These are phyloP conservation scores for Hyphopichia buzzinii DNA, from an alignment of 1,139 yeast genomes.

Conservation along the genomic window DNA sequence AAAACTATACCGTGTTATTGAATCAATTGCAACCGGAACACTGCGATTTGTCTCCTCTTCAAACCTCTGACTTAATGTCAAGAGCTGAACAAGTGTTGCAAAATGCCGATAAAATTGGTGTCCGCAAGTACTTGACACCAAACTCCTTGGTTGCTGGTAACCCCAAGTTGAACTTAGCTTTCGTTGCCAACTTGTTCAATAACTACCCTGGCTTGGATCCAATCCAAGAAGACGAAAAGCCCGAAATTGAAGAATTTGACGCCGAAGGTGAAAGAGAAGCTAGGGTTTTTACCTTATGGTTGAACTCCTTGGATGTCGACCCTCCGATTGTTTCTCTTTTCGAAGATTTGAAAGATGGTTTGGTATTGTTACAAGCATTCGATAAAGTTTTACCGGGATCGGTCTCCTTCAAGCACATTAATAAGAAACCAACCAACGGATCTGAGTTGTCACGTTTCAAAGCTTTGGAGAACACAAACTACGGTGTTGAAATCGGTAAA, in stretches of 20 bases:
- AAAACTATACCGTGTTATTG: conserved; percentile 84
- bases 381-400: conserved; percentile 95
- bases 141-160: conserved; percentile 92
- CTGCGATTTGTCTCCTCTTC: conserved; percentile 81
- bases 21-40: conserved; percentile 83
- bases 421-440: conserved; percentile 75
- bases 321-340: conserved; percentile 90
- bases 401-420: conserved; percentile 76
- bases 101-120: conserved; percentile 87
- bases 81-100: conserved; percentile 85
- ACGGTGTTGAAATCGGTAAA: conserved; percentile 94
- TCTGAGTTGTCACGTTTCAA: conserved; percentile 81
- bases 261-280: conserved; percentile 99
- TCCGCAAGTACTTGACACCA: conserved; percentile 94
- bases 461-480: conserved; percentile 93
- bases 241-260: conserved; percentile 91
- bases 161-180: conserved; percentile 93
- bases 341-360: conserved; percentile 94
- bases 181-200: conserved; percentile 94
- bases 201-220: conserved; percentile 97
- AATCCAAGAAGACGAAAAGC: conserved; percentile 84
- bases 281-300: conserved; percentile 95
- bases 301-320: conserved; percentile 92
- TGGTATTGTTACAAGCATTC: conserved; percentile 83
- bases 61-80: conserved; percentile 64